Base-by-base conservation (phyloP, 768 basidiomycete species). In the Ramaria rubella region DNA sequence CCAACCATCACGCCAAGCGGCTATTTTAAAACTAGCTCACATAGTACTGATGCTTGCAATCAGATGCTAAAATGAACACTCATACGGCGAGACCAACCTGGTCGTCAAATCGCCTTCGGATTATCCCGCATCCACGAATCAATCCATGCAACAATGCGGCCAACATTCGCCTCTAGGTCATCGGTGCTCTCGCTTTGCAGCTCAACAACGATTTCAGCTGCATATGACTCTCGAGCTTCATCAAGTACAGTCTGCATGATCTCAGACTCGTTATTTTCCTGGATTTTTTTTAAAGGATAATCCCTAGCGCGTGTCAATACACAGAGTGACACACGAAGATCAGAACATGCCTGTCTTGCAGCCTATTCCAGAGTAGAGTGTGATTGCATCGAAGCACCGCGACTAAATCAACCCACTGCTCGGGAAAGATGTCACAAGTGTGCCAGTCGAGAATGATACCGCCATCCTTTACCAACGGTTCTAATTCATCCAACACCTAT, bases 191-290 rank as follows among this genome's bases (percentile, higher is more conserved):
- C 87, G 68, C 89, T 93, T 58, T 78, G 71, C 24, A 98, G 75
- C 65, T 90, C 90, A 17, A 98, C 85, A 24, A 98, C 80, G 60
- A 95, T 88, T 68, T 90, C 86, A n/a, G 77, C 65, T 0, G 86
- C 79, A 69, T 97, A 99, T 0, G 92, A 90, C 36, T 83, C 82
- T 43, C 83, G 77, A 3, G 95, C 94, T 69, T 99, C 96, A 30
- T 90, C 86, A 11, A 88, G 73, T 34, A 96, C 85, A 50, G 94
- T 83, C 65, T 90, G 78, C 94, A 98, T 96, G 66, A 99, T 98
- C 73, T 99, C 96, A 12, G 94, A 94, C 65, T 94, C 88, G 69
- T 97, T 94, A 70, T 99, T 99, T 72, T 99, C 96, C 68, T 94
- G 89, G 4, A 99, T 91, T 72, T 99, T 99, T 68, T 90, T 90